Conservation (phyloP, 345 rosid species). For the Populus nigra region DNA sequence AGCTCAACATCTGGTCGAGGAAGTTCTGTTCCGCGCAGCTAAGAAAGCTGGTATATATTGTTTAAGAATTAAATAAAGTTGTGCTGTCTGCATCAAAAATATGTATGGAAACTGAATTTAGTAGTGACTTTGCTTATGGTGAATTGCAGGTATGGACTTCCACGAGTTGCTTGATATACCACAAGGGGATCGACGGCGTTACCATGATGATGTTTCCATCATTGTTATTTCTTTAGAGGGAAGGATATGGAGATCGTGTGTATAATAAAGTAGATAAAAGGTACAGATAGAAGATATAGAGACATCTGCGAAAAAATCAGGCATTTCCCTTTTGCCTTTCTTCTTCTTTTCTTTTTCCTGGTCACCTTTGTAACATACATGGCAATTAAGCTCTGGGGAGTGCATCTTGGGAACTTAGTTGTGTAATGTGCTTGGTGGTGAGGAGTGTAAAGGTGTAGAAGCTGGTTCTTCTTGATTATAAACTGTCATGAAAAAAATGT, state of each 20-base stretch:
- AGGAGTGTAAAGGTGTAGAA: conserved; percentile 44
- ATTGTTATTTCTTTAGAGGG: conserved; percentile 37
- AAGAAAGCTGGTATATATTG: conserved; percentile 63
- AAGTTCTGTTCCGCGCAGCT: conserved; percentile 83
- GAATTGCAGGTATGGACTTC: conserved; percentile 57
- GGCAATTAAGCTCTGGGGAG: conserved; percentile 27
- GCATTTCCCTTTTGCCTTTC: conserved; percentile 29
- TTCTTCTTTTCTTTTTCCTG: conserved; percentile 18
- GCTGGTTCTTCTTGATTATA: conserved; percentile 38
- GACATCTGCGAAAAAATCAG: conserved; percentile 19
- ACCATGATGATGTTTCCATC: conserved; percentile 36
- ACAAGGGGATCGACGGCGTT: conserved; percentile 35
- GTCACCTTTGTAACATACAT: conserved; percentile 35
- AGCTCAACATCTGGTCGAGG: conserved; percentile 84
- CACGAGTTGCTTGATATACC: conserved; percentile 35
- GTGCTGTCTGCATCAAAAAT: not conserved
- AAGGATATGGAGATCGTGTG: conserved; percentile 60
- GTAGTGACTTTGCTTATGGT: conserved; percentile 1
- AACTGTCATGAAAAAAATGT: conserved; percentile 34
- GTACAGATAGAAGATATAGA: conserved; percentile 18
- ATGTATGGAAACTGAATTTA: not conserved
- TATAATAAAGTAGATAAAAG: conserved; percentile 39
- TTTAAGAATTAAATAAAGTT: too few relatives aligned
- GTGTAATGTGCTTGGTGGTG: conserved; percentile 27
- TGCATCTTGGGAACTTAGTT: conserved; percentile 20